Base-by-base conservation (phyloP, 495 filamentous ascomycete species). In the Hamigera avellanea region DNA sequence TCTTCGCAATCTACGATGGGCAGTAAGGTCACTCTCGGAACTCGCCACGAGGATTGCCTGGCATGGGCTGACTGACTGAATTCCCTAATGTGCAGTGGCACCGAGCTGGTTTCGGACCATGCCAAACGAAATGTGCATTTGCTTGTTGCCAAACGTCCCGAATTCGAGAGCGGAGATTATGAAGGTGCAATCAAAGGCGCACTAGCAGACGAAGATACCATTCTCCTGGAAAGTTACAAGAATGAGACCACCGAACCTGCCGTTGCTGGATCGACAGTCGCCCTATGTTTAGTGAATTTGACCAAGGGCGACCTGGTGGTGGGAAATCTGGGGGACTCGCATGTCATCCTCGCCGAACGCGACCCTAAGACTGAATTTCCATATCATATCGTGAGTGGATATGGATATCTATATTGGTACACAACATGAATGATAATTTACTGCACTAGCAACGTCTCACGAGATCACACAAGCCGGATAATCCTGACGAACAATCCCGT, bases 321-420 rank as follows among this genome's bases (percentile, higher is more conserved):
- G 10, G 58, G 50, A 19, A 66, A 85, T 12, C 40, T 66, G 13
- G 62, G 62, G 1, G 62, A 66, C 45, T 63, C 62, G 31, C 58
- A 62, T 51, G 48, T 59, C 25, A 43, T 62, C 13, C 21, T 63
- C 28, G 61, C 54, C 8, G 56, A 58, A 37, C 42, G 53, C 19
- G 52, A 57, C 28, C 46, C 45, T 13, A 40, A 44, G 32, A 53
- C 50, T 8, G 56, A 57, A n/a, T 31, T 31, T 32, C 49, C 54
- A 19, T 58, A 45, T 40, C 52, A 51, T 37, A 46, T 56, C 19
- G 54, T 58, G 26, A 14, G 49, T 29, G 6, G 41, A 17, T 33
- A 8, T 41, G 14, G 14, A 33, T 15, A n/a, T 33, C 7, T 39
- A 31, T 36, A 33, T 37, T 16, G 30, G 3, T 25, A 19, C 26